Conservation (phyloP, 768 basidiomycete genomes). For the Boletus sp. region DNA sequence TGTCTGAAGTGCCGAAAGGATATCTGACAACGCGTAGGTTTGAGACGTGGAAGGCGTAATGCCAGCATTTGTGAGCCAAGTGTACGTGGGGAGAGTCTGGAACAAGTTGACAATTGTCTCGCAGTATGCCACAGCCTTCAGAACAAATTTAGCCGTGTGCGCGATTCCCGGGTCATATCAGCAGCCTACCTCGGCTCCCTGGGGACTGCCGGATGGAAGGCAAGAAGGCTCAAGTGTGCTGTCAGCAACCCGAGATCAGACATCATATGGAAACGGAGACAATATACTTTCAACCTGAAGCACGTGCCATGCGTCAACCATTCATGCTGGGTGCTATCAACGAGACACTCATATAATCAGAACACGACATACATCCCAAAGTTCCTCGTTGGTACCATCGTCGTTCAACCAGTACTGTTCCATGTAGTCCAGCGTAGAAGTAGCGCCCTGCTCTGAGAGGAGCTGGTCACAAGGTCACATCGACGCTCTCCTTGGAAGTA, state of each 20-base stretch:
- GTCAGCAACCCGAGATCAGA: conserved; percentile 8
- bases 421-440: conserved; percentile 61
- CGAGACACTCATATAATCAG: not conserved
- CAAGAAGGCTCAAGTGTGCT: conserved; percentile 62
- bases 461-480: conserved; percentile 40
- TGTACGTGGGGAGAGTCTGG: conserved; percentile 70
- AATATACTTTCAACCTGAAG: conserved; percentile 24
- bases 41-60: conserved; percentile 63
- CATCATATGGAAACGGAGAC: not conserved
- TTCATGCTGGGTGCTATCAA: conserved; percentile 52
- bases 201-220: conserved; percentile 55
- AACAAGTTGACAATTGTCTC: conserved; percentile 56
- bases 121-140: conserved; percentile 68
- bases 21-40: conserved; percentile 55
- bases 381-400: conserved; percentile 55
- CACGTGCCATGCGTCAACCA: conserved; percentile 69
- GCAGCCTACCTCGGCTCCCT: conserved; percentile 54
- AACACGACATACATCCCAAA: conserved; percentile 59
- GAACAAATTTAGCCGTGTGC: not conserved
- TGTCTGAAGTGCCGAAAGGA: conserved; percentile 53
- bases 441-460: conserved; percentile 54
- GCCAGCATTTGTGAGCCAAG: conserved; percentile 67
- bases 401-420: conserved; percentile 60
- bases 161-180: not conserved
- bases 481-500: not conserved